Base-by-base conservation (phyloP, 1,139 yeast genomes). In the Debaryomyces sp. region DNA sequence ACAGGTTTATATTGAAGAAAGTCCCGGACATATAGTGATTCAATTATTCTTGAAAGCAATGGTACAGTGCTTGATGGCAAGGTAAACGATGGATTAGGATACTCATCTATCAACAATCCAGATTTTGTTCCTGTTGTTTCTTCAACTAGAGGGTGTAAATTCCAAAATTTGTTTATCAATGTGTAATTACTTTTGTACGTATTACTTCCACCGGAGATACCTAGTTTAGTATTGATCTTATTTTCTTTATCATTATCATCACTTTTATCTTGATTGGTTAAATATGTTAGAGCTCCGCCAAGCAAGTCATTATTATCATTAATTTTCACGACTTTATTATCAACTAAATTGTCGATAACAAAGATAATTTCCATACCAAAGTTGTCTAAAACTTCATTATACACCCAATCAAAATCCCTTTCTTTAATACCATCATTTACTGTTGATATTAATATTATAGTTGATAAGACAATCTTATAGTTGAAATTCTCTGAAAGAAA, bases 401-500 rank as follows among this genome's bases (percentile, higher is more conserved):
- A 73, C 21, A 88, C 60, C 18, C 57, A 57, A 3, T 77, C 81
- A 53, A 79, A 75, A 54, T 87, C 91, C 48, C 73, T 78, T 44
- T 78, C 85, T 48, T 80, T 77, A 30, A 89, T 64, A 0, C 96
- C 96, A 43, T 81, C 82, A 55, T 84, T 81, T 7, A 82, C 76
- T 12, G 84, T 68, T 5, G 87, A 78, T 4, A 87, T 78, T 18
- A 88, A 59, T 1, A 81, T 69, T 2, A 85, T 53, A 3, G 84
- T 62, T 36, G 85, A 73, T 27, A 86, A 53, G 0, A 83, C 68
- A 40, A 79, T 64, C 1, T 74, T 69, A 2, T 64, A 59, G 27
- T 67, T 68, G 40, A 63, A 57, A 38, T 57, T 63, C 27, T 75
- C 68, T 48, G 73, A 73, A 36, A 88, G 70, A 42, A 87, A 74